phyloP scores from a whole-genome alignment of 805 yeast species.

The Kuraishia molischiana region DNA sequence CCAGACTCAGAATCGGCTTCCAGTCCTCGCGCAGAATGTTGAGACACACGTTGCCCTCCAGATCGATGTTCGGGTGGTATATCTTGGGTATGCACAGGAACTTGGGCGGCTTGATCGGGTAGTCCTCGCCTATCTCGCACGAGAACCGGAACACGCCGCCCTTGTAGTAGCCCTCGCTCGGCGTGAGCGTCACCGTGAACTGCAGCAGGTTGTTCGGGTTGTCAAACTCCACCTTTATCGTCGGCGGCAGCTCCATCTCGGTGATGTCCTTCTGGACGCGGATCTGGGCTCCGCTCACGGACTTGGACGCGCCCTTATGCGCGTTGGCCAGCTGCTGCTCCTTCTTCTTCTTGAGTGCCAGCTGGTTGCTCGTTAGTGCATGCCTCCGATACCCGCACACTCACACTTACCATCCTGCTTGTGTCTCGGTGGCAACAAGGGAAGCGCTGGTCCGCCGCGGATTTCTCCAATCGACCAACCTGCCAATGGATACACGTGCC shows the following conservation, averaged over 20 bases:
- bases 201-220: conserved; percentile 50
- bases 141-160: conserved; percentile 64
- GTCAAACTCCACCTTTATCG: conserved; percentile 40
- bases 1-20: conserved; percentile 85
- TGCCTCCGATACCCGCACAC: background rate
- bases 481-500: too few species aligned
- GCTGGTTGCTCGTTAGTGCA: too few species aligned
- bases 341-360: conserved; percentile 2
- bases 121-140: conserved; percentile 58
- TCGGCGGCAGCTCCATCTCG: conserved; percentile 55
- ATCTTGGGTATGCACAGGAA: conserved; percentile 63
- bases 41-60: conserved; percentile 83
- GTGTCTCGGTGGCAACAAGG: too few species aligned
- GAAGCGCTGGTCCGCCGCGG: too few species aligned
- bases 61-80: conserved; percentile 90
- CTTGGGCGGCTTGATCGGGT: conserved; percentile 91
- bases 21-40: conserved; percentile 92
- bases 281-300: conserved; percentile 41
- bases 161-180: conserved; percentile 64
- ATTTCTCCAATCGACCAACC: too few species aligned
- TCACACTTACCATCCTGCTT: background rate
- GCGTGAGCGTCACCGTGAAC: conserved; percentile 46
- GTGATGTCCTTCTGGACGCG: conserved; percentile 70
- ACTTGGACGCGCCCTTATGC: background rate
- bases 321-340: conserved; percentile 5